Conservation (phyloP, 2,329 filamentous ascomycete genomes). For the Graphilbum ipis-grandicollis region DNA sequence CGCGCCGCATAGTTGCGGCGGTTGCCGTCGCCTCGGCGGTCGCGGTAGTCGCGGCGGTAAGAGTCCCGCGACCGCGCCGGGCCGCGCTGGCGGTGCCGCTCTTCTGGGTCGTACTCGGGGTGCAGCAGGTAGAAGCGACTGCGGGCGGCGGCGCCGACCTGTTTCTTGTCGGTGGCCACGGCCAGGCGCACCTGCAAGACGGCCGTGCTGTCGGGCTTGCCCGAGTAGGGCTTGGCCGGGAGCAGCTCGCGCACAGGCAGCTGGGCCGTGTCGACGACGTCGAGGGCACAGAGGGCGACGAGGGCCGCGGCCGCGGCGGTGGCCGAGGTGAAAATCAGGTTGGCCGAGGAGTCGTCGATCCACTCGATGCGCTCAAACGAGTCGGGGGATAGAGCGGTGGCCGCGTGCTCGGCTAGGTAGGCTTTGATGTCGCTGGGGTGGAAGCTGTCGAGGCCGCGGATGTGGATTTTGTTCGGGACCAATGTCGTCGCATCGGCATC, state of each 20-base stretch:
- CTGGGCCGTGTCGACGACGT: conserved; percentile 34
- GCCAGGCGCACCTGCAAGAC: conserved; percentile 59
- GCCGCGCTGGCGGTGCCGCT: conserved; percentile 25
- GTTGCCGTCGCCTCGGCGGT: conserved; percentile 18
- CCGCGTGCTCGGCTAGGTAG: conserved; percentile 55
- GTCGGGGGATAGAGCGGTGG: conserved; percentile 26
- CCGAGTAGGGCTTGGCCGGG: conserved; percentile 49
- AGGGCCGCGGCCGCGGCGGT: conserved; percentile 35
- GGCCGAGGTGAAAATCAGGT: conserved; percentile 56
- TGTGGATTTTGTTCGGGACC: conserved; percentile 54
- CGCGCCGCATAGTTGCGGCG: conserved; percentile 22
- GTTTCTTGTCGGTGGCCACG: conserved; percentile 62
- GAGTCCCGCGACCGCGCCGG: background rate
- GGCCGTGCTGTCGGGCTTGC: conserved; percentile 53
- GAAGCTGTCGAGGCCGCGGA: conserved; percentile 68
- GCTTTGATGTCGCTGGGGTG: conserved; percentile 63
- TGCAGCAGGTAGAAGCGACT: conserved; percentile 89
- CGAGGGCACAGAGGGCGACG: conserved; percentile 29
- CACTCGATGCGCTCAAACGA: conserved; percentile 59
- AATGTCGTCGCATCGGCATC: background rate
- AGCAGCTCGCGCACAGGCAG: conserved; percentile 46
- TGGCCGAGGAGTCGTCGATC: conserved; percentile 87
- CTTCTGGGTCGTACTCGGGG: conserved; percentile 72
- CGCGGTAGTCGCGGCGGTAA: background rate
- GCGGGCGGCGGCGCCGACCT: conserved; percentile 55